Conservation (phyloP, 2,329 filamentous ascomycete species). For the Arthrobotrys sinensis region DNA sequence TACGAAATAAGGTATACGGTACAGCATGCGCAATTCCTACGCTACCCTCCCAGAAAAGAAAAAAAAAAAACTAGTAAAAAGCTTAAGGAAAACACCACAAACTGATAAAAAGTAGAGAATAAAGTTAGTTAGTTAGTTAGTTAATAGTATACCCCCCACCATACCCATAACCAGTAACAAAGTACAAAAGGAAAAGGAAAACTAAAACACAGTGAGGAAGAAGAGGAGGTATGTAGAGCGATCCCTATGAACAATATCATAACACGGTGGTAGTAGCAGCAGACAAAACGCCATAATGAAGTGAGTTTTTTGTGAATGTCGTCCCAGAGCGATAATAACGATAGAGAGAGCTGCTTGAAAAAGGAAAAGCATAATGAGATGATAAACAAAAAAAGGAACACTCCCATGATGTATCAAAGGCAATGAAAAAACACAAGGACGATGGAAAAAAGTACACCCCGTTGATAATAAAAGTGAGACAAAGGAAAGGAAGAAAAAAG, state of each 20-base stretch:
- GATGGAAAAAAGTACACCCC: background rate
- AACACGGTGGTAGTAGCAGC: background rate
- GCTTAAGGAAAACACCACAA: too few species aligned
- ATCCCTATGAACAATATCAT: conserved; percentile 27
- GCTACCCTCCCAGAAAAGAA: too few species aligned
- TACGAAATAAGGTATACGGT: too few species aligned
- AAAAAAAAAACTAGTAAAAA: too few species aligned
- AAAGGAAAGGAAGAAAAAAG: background rate
- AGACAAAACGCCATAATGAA: conserved; percentile 18
- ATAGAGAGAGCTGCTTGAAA: background rate
- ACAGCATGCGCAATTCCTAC: too few species aligned
- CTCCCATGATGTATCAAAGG: conserved; percentile 12
- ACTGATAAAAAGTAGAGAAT: too few species aligned
- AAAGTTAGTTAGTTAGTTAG: too few species aligned
- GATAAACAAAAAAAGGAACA: background rate
- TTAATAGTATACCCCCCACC: background rate
- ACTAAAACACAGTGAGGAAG: background rate
- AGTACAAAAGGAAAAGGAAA: background rate
- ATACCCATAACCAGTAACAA: too few species aligned
- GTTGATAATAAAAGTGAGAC: background rate
- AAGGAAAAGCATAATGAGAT: conserved; percentile 1
- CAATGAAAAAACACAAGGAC: background rate
- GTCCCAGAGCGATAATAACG: conserved; percentile 7
- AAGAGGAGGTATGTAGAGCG: conserved; percentile 8
- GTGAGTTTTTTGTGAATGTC: conserved; percentile 10